A percentile compares a stretch with the other conserved stretches of the same genome.
phyloP scores from a whole-genome alignment of 345 rosid species.

The Turritis glabra region DNA sequence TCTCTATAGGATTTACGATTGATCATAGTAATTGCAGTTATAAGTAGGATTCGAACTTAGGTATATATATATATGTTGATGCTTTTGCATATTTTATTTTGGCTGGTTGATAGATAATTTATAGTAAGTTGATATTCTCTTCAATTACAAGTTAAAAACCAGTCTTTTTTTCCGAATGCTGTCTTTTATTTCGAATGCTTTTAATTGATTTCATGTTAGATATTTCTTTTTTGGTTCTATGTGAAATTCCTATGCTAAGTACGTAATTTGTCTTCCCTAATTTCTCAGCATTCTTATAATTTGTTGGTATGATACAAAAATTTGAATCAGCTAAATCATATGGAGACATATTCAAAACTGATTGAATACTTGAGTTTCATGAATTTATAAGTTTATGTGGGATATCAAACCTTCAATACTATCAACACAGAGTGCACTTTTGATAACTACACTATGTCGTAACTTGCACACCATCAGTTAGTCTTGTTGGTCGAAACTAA shows the following conservation, averaged over 20 bases:
- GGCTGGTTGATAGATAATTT: neutral
- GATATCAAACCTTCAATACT: too few species aligned
- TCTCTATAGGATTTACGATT: too few species aligned
- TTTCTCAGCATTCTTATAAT: neutral
- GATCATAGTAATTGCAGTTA: neutral
- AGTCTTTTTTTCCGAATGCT: neutral
- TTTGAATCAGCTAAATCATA: neutral
- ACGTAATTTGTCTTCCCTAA: neutral
- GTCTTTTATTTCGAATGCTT: neutral
- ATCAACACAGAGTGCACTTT: neutral
- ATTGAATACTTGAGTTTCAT: neutral
- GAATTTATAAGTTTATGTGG: neutral
- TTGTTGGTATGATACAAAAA: neutral
- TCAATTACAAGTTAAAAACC: neutral
- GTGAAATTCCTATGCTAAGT: too few species aligned
- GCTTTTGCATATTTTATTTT: constrained; percentile 3
- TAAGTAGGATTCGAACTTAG: neutral
- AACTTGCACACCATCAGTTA: neutral
- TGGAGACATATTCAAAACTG: neutral
- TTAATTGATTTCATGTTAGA: neutral
- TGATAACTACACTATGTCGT: neutral
- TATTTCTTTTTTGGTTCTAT: neutral
- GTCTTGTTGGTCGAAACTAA: neutral
- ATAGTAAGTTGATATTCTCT: neutral
- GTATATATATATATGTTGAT: neutral